A percentile compares a stretch with the other conserved stretches of the same genome.
Evolutionary conservation across 352 stramenopile species (phyloP).

Genomic region (Phytophthora macrochlamydospora): DNA sequence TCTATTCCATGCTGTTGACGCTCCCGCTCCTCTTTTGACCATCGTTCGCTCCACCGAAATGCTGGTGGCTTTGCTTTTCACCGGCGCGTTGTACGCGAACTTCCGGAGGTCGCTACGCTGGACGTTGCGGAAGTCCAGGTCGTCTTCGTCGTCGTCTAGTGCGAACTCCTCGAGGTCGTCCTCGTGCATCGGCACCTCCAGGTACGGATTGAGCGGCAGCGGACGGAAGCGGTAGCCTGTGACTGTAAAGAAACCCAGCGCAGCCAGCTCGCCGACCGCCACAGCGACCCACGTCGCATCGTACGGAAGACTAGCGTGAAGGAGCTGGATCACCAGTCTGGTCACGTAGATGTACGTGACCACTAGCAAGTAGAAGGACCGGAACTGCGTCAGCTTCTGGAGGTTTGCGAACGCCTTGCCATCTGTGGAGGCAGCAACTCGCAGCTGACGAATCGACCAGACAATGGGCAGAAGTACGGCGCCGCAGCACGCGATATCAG

Average conservation of each 20-base stretch:
- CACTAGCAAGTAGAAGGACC: constrained; percentile 96
- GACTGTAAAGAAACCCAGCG: constrained; percentile 92
- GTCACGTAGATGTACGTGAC: constrained; percentile 99
- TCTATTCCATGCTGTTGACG: constrained; percentile 22
- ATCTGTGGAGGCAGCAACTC: constrained; percentile 82
- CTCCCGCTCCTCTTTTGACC: constrained; percentile 37
- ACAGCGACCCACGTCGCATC: constrained; percentile 79
- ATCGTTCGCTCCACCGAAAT: constrained; percentile 2
- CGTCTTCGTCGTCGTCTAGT: constrained; percentile 57
- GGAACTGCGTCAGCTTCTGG: constrained; percentile 95
- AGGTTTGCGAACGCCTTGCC: constrained; percentile 90
- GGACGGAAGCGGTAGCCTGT: constrained; percentile 94
- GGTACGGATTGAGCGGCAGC: constrained; percentile 91
- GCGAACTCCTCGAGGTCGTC: constrained; percentile 82
- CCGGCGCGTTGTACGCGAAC: constrained; percentile 33
- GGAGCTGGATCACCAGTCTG: constrained; percentile 95
- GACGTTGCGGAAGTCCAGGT: constrained; percentile 43
- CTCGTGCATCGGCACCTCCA: constrained; percentile 78
- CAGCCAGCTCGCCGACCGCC: constrained; percentile 75
- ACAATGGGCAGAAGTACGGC: constrained; percentile 97
- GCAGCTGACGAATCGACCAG: constrained; percentile 92
- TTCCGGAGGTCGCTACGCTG: constrained; percentile 43
- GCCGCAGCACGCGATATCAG: constrained; percentile 97
- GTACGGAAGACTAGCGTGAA: constrained; percentile 93
- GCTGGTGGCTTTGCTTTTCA: constrained; percentile 17